phyloP scores from a whole-genome alignment of 208 protist genomes.

The Crithidia sp. region DNA sequence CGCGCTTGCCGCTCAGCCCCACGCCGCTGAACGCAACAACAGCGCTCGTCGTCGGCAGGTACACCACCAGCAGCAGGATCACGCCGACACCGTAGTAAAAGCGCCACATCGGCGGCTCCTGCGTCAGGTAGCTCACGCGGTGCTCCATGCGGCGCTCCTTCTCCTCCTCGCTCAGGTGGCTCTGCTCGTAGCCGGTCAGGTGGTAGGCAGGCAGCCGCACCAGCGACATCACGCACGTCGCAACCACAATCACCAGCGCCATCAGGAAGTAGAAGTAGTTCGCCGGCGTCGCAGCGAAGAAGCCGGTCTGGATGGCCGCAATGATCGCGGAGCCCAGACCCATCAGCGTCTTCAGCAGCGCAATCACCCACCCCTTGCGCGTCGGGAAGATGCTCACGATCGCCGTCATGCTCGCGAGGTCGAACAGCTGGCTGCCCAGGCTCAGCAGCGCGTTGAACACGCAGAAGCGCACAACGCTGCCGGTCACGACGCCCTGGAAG shows the following conservation, averaged over 20 bases:
- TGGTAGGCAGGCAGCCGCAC: slow-evolving; percentile 57
- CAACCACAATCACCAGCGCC: slow-evolving; percentile 29
- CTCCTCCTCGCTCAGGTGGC: slow-evolving; percentile 34
- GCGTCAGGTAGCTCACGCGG: slow-evolving; percentile 33
- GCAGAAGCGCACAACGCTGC: slow-evolving; percentile 34
- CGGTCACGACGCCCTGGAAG: slow-evolving; percentile 51
- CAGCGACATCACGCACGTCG: slow-evolving; percentile 17
- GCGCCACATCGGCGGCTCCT: slow-evolving; percentile 54
- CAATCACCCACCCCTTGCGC: slow-evolving; percentile 49
- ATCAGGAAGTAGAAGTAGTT: slow-evolving; percentile 73
- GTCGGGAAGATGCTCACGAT: slow-evolving; percentile 67
- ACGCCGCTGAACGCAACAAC: slow-evolving; percentile 37
- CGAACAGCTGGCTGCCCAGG: slow-evolving; percentile 53
- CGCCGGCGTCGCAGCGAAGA: slow-evolving; percentile 36
- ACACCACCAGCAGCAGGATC: slow-evolving; percentile 55
- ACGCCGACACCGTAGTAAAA: slow-evolving; percentile 55
- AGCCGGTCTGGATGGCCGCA: slow-evolving; percentile 55
- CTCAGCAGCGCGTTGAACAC: slow-evolving; percentile 52
- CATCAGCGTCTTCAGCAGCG: slow-evolving; percentile 71
- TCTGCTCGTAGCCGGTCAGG: slow-evolving; percentile 44
- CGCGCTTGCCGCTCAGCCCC: neutral
- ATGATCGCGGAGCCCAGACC: slow-evolving; percentile 70
- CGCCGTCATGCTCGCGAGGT: slow-evolving; percentile 53
- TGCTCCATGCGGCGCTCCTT: slow-evolving; percentile 10
- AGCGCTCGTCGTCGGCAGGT: slow-evolving; percentile 47